These are phyloP conservation scores for Aegle marmelos DNA, from an alignment of 345 rosid species.

Conservation along the genomic window DNA sequence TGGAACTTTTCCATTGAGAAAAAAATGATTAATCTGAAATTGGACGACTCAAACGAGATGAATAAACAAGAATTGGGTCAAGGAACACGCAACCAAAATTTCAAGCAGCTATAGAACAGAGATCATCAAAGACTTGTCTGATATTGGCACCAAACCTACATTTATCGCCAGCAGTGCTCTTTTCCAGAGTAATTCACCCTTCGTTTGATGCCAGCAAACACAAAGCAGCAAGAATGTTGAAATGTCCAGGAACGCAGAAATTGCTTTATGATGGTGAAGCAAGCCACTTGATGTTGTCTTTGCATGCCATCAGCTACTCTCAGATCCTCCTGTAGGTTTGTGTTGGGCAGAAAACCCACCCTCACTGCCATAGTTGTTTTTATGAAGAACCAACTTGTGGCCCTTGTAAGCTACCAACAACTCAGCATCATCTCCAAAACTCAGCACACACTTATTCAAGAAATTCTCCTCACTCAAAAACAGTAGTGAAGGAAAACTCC, in stretches of 20 bases:
- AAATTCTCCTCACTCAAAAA: constrained; percentile 18
- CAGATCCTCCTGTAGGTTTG: background rate
- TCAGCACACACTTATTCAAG: constrained; percentile 23
- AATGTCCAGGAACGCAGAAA: background rate
- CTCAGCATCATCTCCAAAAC: constrained; percentile 28
- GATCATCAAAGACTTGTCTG: constrained; percentile 75
- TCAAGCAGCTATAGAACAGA: constrained; percentile 64
- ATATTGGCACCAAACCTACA: constrained; percentile 54
- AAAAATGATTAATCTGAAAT: constrained; percentile 31
- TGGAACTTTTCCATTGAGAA: constrained; percentile 18
- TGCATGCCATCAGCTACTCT: background rate
- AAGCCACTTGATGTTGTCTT: background rate
- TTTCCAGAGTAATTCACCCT: constrained; percentile 34
- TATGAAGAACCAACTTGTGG: constrained; percentile 1
- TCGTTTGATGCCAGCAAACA: constrained; percentile 53
- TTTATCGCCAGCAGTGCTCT: too few relatives aligned
- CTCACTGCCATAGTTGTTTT: background rate
- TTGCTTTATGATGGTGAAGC: background rate
- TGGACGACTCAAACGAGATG: constrained; percentile 32
- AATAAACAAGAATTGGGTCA: constrained; percentile 26
- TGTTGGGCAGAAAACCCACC: background rate
- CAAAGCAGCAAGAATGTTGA: background rate
- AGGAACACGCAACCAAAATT: constrained; percentile 52
- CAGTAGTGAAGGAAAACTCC: constrained; percentile 9
- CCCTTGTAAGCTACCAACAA: constrained; percentile 34